Conservation (phyloP, 352 stramenopile species). For the Phytophthora pluvialis region DNA sequence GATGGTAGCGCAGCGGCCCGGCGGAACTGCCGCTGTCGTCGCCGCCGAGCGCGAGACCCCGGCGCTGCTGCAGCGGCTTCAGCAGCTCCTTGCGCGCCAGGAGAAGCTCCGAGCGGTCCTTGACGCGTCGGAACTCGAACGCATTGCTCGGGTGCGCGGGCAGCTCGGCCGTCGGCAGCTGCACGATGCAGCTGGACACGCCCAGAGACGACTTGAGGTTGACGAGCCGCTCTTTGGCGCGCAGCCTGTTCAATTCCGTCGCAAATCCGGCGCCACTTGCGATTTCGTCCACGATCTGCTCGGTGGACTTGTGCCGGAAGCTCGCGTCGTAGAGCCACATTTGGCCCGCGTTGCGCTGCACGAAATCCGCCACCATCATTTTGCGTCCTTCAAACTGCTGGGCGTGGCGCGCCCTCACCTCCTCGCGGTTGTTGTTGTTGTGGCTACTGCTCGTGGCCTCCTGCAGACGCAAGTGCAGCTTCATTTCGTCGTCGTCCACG, state of each 20-base stretch:
- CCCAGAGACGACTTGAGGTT: conserved; percentile 66
- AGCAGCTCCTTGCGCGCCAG: conserved; percentile 54
- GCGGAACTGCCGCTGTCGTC: not conserved
- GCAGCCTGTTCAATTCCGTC: conserved; percentile 58
- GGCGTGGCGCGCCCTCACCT: conserved; percentile 25
- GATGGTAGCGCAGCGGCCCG: conserved; percentile 15
- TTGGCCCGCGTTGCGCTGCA: conserved; percentile 55
- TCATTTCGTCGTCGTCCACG: conserved; percentile 70
- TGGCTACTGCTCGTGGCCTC: conserved; percentile 34
- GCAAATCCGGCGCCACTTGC: conserved; percentile 50
- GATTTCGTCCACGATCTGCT: conserved; percentile 57
- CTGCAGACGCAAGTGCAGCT: conserved; percentile 55
- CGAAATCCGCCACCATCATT: conserved; percentile 71
- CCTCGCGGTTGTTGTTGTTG: conserved; percentile 6
- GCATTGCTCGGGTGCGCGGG: conserved; percentile 39
- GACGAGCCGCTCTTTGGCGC: conserved; percentile 66
- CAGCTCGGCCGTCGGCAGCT: conserved; percentile 38
- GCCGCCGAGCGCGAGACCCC: conserved; percentile 7
- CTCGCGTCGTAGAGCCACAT: conserved; percentile 65
- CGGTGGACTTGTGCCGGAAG: conserved; percentile 41
- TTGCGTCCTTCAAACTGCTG: conserved; percentile 59
- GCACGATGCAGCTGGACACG: conserved; percentile 59
- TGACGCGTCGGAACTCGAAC: conserved; percentile 58
- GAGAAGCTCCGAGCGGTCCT: conserved; percentile 57
- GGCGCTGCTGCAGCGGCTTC: conserved; percentile 53